Evolutionary conservation across 2,329 filamentous ascomycete genomes (phyloP).

Genomic region (Zymoseptoria pseudotritici): DNA sequence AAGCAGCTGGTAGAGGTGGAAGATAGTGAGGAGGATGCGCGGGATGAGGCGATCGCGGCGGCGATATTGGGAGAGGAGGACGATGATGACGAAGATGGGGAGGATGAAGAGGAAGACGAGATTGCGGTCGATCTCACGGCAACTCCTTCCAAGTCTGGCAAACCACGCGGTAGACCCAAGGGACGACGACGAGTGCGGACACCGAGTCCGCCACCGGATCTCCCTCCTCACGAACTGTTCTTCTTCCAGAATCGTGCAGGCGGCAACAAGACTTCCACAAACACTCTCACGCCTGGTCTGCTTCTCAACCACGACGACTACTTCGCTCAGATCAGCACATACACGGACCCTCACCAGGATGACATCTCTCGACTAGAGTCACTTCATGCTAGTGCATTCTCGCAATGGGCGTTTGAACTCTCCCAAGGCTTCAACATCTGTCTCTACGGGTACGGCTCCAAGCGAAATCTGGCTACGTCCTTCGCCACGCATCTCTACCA

Average conservation of each 20-base stretch:
- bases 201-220: slow-evolving; percentile 70
- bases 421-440: slow-evolving; percentile 81
- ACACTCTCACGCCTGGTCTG: slow-evolving; percentile 65
- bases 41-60: slow-evolving; percentile 30
- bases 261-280: slow-evolving; percentile 74
- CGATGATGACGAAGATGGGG: slow-evolving; percentile 27
- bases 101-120: slow-evolving; percentile 24
- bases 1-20: slow-evolving; percentile 59
- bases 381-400: slow-evolving; percentile 73
- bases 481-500: slow-evolving; percentile 67
- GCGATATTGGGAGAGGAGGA: slow-evolving; percentile 21
- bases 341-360: slow-evolving; percentile 59
- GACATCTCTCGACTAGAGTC: slow-evolving; percentile 66
- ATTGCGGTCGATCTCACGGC: slow-evolving; percentile 34
- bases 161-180: slow-evolving; percentile 45
- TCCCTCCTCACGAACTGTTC: slow-evolving; percentile 84
- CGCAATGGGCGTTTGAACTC: slow-evolving; percentile 90
- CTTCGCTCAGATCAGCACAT: slow-evolving; percentile 59
- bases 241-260: slow-evolving; percentile 88
- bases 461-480: slow-evolving; percentile 63
- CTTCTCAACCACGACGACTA: slow-evolving; percentile 90
- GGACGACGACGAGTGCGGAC: slow-evolving; percentile 49
- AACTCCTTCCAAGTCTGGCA: slow-evolving; percentile 40
- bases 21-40: slow-evolving; percentile 54
- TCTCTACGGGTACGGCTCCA: slow-evolving; percentile 88